phyloP scores from a whole-genome alignment of 2,329 filamentous ascomycete species.

The Akanthomyces uredinophilus region DNA sequence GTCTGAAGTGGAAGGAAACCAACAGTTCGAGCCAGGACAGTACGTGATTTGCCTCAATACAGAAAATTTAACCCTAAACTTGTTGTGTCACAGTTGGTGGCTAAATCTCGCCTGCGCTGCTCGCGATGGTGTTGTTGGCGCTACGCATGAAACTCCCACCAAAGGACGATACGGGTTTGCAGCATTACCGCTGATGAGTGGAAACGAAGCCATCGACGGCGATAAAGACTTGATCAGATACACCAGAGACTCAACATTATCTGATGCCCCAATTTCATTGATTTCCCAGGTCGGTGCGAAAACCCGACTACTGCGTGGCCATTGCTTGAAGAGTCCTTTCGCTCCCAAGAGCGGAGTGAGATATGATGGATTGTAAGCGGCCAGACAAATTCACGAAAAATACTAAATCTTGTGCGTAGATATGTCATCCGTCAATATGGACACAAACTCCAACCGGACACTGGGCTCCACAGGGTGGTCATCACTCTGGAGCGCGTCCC shows the following conservation, averaged over 20 bases:
- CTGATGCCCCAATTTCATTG: conserved; percentile 44
- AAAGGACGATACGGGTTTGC: conserved; percentile 41
- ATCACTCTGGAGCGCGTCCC: conserved; percentile 42
- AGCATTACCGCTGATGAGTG: conserved; percentile 47
- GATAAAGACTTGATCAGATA: conserved; percentile 35
- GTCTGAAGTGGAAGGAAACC: conserved; percentile 36
- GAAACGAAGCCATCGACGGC: conserved; percentile 40
- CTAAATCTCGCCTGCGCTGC: conserved; percentile 50
- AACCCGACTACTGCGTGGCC: conserved; percentile 49
- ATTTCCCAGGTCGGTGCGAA: conserved; percentile 44
- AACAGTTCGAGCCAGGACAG: conserved; percentile 44
- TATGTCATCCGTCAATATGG: conserved; percentile 47
- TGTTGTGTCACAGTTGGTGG: conserved; percentile 45
- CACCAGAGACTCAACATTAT: conserved; percentile 36
- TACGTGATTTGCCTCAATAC: conserved; percentile 27
- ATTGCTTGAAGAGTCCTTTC: conserved; percentile 44
- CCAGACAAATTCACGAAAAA: neutral
- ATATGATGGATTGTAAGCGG: conserved; percentile 53
- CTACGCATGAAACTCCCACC: conserved; percentile 39
- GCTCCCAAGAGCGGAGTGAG: conserved; percentile 49
- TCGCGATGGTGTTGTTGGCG: conserved; percentile 49
- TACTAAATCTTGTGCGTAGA: conserved; percentile 26
- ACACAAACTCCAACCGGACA: conserved; percentile 34
- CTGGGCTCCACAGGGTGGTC: conserved; percentile 38
- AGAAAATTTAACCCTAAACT: neutral